These are phyloP conservation scores for Panellus pusillus DNA, from an alignment of 768 basidiomycete species.

Conservation along the genomic window DNA sequence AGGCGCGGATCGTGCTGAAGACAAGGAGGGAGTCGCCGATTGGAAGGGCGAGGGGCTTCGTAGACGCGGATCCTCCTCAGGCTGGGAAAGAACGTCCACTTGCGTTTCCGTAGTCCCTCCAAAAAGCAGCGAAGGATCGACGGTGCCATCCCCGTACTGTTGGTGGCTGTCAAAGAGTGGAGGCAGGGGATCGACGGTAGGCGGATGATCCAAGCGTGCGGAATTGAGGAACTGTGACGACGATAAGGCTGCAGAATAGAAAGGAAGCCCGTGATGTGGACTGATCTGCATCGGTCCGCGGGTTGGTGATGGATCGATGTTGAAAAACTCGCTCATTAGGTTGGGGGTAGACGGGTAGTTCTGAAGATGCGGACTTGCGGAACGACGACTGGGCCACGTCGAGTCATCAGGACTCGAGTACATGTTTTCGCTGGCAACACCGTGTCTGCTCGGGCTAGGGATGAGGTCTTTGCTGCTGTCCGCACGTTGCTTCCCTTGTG, in stretches of 20 bases:
- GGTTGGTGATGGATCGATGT: too few species aligned
- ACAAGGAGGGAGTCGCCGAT: neutral
- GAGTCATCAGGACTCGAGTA: too few species aligned
- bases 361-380: too few species aligned
- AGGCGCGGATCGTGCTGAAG: neutral
- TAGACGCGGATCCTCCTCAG: neutral
- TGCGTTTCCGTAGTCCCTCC: neutral
- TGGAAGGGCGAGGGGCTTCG: neutral
- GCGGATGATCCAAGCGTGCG: neutral
- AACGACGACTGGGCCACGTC: too few species aligned
- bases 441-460: too few species aligned
- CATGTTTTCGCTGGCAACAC: too few species aligned
- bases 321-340: too few species aligned
- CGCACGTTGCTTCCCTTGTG: constrained; percentile 8
- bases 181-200: too few species aligned
- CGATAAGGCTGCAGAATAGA: too few species aligned
- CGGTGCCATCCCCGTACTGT: constrained; percentile 12
- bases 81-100: neutral
- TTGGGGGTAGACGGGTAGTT: too few species aligned
- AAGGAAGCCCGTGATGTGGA: too few species aligned
- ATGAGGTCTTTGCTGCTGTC: neutral
- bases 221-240: neutral
- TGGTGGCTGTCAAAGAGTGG: neutral
- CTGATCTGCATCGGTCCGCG: too few species aligned
- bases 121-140: constrained; percentile 11